phyloP scores from a whole-genome alignment of 495 filamentous ascomycete genomes.

The Neurospora sp. region DNA sequence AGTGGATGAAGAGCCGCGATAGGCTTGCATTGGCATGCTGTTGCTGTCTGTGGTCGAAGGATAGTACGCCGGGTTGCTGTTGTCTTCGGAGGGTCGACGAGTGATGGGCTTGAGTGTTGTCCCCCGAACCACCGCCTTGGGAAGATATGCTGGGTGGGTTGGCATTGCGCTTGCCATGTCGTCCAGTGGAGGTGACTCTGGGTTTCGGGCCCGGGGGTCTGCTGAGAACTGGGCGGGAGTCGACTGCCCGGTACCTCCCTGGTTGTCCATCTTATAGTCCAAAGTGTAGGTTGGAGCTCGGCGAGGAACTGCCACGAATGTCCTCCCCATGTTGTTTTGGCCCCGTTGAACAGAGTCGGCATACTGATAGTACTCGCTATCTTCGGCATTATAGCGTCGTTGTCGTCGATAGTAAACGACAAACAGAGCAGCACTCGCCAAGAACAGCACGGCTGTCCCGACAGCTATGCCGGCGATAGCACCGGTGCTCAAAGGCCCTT shows the following conservation, averaged over 20 bases:
- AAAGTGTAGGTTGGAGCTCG: slow-evolving; percentile 17
- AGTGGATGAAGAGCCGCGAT: not conserved
- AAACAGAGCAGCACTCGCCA: slow-evolving; percentile 29
- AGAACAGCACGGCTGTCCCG: slow-evolving; percentile 27
- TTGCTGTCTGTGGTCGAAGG: slow-evolving; percentile 1
- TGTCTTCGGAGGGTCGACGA: slow-evolving; percentile 10
- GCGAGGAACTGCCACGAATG: slow-evolving; percentile 2
- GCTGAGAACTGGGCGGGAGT: slow-evolving; percentile 13
- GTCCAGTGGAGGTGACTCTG: slow-evolving; percentile 5
- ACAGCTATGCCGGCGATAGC: slow-evolving; percentile 37
- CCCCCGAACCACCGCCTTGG: slow-evolving; percentile 24
- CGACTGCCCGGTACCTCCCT: slow-evolving; percentile 21
- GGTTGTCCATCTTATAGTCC: slow-evolving; percentile 20
- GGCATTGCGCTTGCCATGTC: slow-evolving; percentile 25
- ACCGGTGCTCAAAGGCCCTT: slow-evolving; percentile 23
- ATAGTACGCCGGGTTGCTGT: slow-evolving; percentile 1
- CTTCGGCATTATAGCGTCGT: slow-evolving; percentile 16
- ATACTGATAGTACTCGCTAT: slow-evolving; percentile 5
- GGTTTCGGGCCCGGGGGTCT: slow-evolving; percentile 3
- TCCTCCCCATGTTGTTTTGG: slow-evolving; percentile 2
- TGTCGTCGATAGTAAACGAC: slow-evolving; percentile 32
- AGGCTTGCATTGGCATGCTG: not conserved
- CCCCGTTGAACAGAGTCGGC: not conserved
- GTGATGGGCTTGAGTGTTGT: slow-evolving; percentile 11
- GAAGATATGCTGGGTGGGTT: slow-evolving; percentile 40